Evolutionary conservation across 1,284 basidiomycete species (phyloP).

Genomic region (Pterulicium gracile): DNA sequence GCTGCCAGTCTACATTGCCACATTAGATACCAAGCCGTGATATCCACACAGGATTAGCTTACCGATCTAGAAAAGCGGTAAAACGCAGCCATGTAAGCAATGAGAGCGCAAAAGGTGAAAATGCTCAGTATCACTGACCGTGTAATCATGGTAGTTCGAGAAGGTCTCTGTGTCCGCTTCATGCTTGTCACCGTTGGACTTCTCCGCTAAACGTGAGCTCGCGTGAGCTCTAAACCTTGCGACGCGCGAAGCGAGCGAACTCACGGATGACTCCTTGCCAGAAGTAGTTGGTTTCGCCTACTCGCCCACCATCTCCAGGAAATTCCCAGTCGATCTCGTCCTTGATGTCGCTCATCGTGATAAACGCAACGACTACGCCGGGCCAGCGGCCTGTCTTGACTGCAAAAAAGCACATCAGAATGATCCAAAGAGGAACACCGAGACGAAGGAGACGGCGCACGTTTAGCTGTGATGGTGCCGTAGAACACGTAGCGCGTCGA

Average conservation of each 20-base stretch:
- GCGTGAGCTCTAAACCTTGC: too few species aligned
- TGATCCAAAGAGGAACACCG: neutral
- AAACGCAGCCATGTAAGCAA: slow-evolving; percentile 1
- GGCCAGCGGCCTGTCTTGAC: neutral
- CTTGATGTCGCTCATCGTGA: slow-evolving; percentile 77
- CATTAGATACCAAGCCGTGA: too few species aligned
- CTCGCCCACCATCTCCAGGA: slow-evolving; percentile 45
- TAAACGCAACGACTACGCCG: slow-evolving; percentile 43
- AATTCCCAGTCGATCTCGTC: slow-evolving; percentile 88
- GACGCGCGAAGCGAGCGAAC: too few species aligned
- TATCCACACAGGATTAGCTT: too few species aligned
- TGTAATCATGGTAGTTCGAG: slow-evolving; percentile 65
- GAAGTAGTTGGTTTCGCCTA: slow-evolving; percentile 71
- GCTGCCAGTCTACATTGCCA: slow-evolving; percentile 72
- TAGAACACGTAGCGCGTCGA: slow-evolving; percentile 78
- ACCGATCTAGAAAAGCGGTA: too few species aligned
- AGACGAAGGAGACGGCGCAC: slow-evolving; percentile 27
- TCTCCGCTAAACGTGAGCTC: slow-evolving; percentile 18
- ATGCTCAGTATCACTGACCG: too few species aligned
- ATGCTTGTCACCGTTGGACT: slow-evolving; percentile 35
- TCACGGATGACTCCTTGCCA: slow-evolving; percentile 68
- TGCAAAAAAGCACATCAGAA: neutral
- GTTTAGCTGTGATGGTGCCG: slow-evolving; percentile 59
- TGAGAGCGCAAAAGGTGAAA: neutral
- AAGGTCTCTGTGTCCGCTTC: slow-evolving; percentile 49